phyloP scores from a whole-genome alignment of 495 filamentous ascomycete genomes.

The Penicillium steckii region DNA sequence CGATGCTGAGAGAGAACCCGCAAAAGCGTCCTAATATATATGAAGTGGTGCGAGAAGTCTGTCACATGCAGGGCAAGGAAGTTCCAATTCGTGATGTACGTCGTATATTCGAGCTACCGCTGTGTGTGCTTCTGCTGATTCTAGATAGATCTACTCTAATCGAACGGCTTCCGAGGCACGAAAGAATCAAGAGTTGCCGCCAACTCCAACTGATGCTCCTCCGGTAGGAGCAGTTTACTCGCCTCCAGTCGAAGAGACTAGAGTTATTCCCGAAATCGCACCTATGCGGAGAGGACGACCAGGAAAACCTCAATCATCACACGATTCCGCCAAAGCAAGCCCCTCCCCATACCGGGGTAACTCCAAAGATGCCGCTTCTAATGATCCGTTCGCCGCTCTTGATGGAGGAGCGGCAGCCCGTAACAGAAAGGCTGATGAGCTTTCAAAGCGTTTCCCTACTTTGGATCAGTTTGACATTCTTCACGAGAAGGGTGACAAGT shows the following conservation, averaged over 20 bases:
- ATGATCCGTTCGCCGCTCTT: conserved; percentile 86
- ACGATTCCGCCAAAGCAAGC: conserved; percentile 57
- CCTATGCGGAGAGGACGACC: conserved; percentile 93
- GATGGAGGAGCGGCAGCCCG: conserved; percentile 59
- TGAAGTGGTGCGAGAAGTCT: conserved; percentile 81
- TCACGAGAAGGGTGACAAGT: conserved; percentile 81
- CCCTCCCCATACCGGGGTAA: conserved; percentile 67
- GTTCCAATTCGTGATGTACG: conserved; percentile 93
- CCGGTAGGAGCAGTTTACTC: conserved; percentile 71
- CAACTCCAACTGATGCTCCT: conserved; percentile 53
- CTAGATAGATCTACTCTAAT: conserved; percentile 73
- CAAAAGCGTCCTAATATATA: conserved; percentile 88
- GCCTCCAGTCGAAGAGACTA: conserved; percentile 61
- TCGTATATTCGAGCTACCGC: conserved; percentile 30
- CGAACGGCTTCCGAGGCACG: conserved; percentile 63
- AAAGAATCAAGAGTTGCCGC: conserved; percentile 60
- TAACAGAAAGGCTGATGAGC: conserved; percentile 64
- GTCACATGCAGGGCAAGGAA: conserved; percentile 83
- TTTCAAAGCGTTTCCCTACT: conserved; percentile 82
- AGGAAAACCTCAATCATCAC: conserved; percentile 47
- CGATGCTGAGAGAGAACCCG: conserved; percentile 86
- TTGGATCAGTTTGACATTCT: conserved; percentile 91
- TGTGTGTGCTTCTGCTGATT: conserved; percentile 13
- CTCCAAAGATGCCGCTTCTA: conserved; percentile 42
- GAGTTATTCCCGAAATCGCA: conserved; percentile 81